These are phyloP conservation scores for Hortaea werneckii DNA, from an alignment of 2,329 filamentous ascomycete genomes.

Conservation along the genomic window DNA sequence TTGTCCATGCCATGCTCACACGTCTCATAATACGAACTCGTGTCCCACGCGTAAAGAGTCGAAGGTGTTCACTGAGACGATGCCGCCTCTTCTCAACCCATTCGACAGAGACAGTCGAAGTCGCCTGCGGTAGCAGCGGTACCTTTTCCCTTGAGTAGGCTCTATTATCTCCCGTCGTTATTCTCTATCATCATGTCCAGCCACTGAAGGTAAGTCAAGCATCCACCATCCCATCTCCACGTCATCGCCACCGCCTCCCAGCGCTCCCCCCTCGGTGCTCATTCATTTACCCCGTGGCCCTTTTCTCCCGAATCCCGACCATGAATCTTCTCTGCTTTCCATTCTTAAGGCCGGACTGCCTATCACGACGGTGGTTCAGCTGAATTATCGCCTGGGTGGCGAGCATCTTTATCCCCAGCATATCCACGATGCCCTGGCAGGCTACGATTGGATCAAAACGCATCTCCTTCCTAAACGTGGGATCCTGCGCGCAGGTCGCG, in stretches of 20 bases:
- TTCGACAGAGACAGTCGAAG: not conserved
- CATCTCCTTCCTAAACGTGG: slow-evolving; percentile 25
- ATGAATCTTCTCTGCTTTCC: slow-evolving; percentile 22
- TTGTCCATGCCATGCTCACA: too few relatives aligned
- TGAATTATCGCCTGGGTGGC: slow-evolving; percentile 35
- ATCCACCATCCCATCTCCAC: not conserved
- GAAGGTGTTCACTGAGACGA: too few relatives aligned
- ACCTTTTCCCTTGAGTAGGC: slow-evolving; percentile 4
- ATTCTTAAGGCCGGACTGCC: slow-evolving; percentile 28
- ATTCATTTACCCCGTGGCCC: slow-evolving; percentile 38
- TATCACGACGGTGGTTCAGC: slow-evolving; percentile 30
- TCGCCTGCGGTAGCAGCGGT: slow-evolving; percentile 2
- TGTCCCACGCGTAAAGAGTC: too few relatives aligned
- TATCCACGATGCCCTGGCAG: slow-evolving; percentile 37
- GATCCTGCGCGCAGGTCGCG: slow-evolving; percentile 16
- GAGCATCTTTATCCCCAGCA: slow-evolving; percentile 33
- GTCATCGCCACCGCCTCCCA: not conserved
- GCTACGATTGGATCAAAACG: slow-evolving; percentile 38
- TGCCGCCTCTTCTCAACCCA: not conserved
- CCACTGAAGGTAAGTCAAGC: not conserved
- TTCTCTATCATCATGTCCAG: too few relatives aligned
- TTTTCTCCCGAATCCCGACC: slow-evolving; percentile 17
- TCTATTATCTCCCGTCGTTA: not conserved
- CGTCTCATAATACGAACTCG: too few relatives aligned
- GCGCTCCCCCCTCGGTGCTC: slow-evolving; percentile 7